Percentiles rank a stretch among this genome's conserved stretches.
These are phyloP conservation scores for Centaurea solstitialis DNA, from an alignment of 129 eudicot genomes.

Conservation along the genomic window DNA sequence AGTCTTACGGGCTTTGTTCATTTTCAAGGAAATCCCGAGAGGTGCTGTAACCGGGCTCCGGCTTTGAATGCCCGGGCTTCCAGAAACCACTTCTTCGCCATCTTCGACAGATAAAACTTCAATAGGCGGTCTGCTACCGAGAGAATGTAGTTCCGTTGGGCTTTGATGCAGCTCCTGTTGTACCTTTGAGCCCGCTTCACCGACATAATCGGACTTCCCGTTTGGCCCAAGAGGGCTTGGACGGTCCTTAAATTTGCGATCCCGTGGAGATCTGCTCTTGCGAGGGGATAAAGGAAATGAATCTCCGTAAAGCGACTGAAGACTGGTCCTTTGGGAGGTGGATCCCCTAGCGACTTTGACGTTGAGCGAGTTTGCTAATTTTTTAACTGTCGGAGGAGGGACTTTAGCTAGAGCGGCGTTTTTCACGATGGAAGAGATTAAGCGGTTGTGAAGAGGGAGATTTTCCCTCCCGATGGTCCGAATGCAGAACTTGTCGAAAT, in stretches of 20 bases:
- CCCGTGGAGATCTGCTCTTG: constrained; percentile 68
- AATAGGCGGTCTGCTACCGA: constrained; percentile 79
- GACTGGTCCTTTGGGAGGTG: constrained; percentile 40
- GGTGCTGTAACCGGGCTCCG: constrained; percentile 86
- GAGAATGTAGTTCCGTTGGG: constrained; percentile 78
- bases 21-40: constrained; percentile 58
- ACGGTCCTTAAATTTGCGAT: constrained; percentile 61
- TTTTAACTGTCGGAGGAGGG: constrained; percentile 54
- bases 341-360: constrained; percentile 40
- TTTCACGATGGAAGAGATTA: constrained; percentile 52
- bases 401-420: constrained; percentile 52
- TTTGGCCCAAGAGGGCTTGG: constrained; percentile 83
- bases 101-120: constrained; percentile 83
- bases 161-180: constrained; percentile 72
- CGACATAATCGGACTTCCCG: constrained; percentile 48
- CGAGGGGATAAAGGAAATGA: constrained; percentile 74
- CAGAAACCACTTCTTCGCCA: constrained; percentile 87
- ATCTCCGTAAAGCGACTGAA: constrained; percentile 64
- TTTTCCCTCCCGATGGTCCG: constrained; percentile 79
- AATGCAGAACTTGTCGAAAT: constrained; percentile 56
- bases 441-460: constrained; percentile 65
- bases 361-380: constrained; percentile 34
- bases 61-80: constrained; percentile 62
- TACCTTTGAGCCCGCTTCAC: constrained; percentile 38
- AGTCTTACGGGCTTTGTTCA: constrained; percentile 47